Base-by-base conservation (phyloP, 139 green algal species). In the Trebouxia sp. region DNA sequence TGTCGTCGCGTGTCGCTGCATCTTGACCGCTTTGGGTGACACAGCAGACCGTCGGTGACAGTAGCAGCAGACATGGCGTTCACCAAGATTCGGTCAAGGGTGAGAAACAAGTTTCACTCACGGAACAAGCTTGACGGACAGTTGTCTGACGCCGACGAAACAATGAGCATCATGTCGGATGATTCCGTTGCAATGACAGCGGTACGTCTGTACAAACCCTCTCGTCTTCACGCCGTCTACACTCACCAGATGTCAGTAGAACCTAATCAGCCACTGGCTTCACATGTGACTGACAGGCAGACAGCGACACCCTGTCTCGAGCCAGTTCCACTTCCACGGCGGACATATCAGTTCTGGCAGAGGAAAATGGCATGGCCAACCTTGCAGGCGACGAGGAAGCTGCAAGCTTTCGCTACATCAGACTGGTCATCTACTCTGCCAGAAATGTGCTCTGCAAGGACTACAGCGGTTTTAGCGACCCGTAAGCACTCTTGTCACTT, bases 351-450 rank as follows among this genome's bases (percentile, higher is more conserved):
- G 30, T 35, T 10, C 28, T 45, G 62, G 62, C 62, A 43, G 62
- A 15, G 6, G 62, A 72, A 6, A 72, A 72, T 72, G 62, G 32
- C 10, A 72, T 72, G 62, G 62, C 42, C 28, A 35, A 72, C 11
- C 20, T 72, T 17, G 35, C 35, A 30, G 32, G 62, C 15, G 62
- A 72, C 20, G 24, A 11, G 28, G 62, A 72, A 30, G 62, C 62
- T 72, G 62, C 62, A 22, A 72, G 62, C 62, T 72, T 72, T 35
- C 62, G 62, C 32, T 72, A 72, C 35, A 45, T 72, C 5, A 32
- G 62, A 1, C 35, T 72, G 6, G 62, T 72, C 3, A 45, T 72
- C 42, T 72, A 72, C 62, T 72, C 62, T 45, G 62, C 62, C 32
- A 72, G 62, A 72, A 45, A 41, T 30, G 62, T 72, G 14, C 62